Percentiles rank a stretch among this genome's conserved stretches.
phyloP scores from a whole-genome alignment of 331 rosid genomes.

The Saraca asoca region DNA sequence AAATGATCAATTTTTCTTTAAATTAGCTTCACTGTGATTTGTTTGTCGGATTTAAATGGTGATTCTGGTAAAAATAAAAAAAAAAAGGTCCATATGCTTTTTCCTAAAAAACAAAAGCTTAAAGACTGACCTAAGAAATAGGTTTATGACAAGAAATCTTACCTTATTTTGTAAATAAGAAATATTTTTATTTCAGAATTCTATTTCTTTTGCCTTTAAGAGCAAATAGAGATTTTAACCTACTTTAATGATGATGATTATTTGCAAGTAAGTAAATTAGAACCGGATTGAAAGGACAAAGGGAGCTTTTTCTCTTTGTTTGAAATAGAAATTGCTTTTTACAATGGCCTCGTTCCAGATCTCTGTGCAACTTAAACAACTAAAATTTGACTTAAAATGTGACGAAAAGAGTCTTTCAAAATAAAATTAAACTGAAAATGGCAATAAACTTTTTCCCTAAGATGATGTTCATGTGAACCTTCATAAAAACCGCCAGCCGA shows the following conservation, averaged over 20 bases:
- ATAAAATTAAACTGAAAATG: conserved; percentile 47
- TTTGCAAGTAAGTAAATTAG: too few species aligned
- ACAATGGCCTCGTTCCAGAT: conserved; percentile 57
- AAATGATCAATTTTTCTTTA: conserved; percentile 33
- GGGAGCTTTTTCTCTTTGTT: conserved; percentile 45
- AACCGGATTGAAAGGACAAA: conserved; percentile 9
- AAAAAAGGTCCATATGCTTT: too few species aligned
- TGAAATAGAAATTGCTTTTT: conserved; percentile 65
- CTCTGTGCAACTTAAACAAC: conserved; percentile 44
- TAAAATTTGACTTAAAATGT: conserved; percentile 22
- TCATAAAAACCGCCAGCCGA: conserved; percentile 43
- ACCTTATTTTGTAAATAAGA: too few species aligned
- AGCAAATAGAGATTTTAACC: too few species aligned
- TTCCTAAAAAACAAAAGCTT: too few species aligned
- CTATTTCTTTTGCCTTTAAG: too few species aligned
- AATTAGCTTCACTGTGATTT: conserved; percentile 13
- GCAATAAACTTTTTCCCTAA: conserved; percentile 34
- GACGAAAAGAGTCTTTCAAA: conserved; percentile 27
- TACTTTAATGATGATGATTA: too few species aligned
- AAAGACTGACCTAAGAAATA: too few species aligned
- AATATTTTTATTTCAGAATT: too few species aligned
- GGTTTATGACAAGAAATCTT: too few species aligned
- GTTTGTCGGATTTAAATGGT: conserved; percentile 32
- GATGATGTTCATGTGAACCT: conserved; percentile 53
- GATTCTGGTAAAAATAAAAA: too few species aligned